Percentiles rank a stretch among this genome's conserved stretches.
Evolutionary conservation across 2,329 filamentous ascomycete species (phyloP).

Genomic region (Aphanocladium album): DNA sequence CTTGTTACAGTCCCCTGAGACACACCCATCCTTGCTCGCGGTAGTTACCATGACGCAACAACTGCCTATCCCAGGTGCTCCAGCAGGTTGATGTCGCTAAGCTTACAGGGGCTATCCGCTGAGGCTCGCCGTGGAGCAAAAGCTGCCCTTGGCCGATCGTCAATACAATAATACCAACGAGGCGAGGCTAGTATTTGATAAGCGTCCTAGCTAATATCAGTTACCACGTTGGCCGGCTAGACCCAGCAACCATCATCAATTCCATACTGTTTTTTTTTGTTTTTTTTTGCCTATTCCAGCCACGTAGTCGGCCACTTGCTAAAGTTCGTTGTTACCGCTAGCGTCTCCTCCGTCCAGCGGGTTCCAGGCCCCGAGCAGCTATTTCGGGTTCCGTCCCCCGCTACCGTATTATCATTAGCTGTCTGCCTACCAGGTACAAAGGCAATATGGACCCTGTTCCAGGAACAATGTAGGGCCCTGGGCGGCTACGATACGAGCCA

Average conservation of each 20-base stretch:
- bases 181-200: constrained; percentile 3
- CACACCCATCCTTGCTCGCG: not conserved
- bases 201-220: not conserved
- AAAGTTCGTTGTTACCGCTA: not conserved
- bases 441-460: too few species aligned
- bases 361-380: constrained; percentile 2
- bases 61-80: not conserved
- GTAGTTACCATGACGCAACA: constrained; percentile 2
- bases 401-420: too few species aligned
- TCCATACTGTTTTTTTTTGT: not conserved
- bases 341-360: not conserved
- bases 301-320: not conserved
- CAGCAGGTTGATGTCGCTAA: not conserved
- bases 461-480: too few species aligned
- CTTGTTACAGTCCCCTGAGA: constrained; percentile 4
- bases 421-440: not conserved
- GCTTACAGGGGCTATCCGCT: not conserved
- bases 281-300: not conserved
- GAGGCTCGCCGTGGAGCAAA: constrained; percentile 1
- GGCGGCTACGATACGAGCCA: constrained; percentile 1
- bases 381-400: constrained; percentile 6
- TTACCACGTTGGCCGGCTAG: not conserved
- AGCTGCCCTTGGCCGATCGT: not conserved
- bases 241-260: not conserved
- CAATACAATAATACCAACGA: not conserved